phyloP scores from a whole-genome alignment of 495 filamentous ascomycete genomes.

The Lophiotrema nucula region DNA sequence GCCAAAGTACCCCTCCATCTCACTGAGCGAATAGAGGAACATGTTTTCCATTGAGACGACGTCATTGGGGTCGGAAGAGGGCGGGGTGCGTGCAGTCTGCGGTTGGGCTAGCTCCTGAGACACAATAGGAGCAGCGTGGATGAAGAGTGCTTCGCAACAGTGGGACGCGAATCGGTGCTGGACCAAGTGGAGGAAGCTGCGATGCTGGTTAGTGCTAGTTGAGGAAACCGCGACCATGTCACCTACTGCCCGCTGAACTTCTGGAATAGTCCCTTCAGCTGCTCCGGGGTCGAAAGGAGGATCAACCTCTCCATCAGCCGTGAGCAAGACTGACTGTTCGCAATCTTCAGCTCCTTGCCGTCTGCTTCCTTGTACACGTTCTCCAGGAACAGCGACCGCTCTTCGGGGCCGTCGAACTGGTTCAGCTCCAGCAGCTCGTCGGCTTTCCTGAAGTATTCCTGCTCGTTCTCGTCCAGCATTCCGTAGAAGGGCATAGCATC shows the following conservation, averaged over 20 bases:
- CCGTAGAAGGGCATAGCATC: constrained; percentile 73
- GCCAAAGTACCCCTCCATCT: constrained; percentile 79
- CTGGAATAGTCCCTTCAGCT: constrained; percentile 81
- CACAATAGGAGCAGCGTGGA: constrained; percentile 74
- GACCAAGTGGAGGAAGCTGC: constrained; percentile 74
- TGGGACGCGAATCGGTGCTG: constrained; percentile 96
- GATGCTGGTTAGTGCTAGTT: constrained; percentile 2
- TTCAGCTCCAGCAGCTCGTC: constrained; percentile 86
- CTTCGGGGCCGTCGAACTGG: constrained; percentile 74
- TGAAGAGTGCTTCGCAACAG: constrained; percentile 91
- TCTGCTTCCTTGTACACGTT: constrained; percentile 83
- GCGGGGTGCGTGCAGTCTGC: constrained; percentile 48
- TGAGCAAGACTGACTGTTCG: constrained; percentile 91
- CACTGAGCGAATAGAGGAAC: constrained; percentile 76
- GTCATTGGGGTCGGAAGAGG: constrained; percentile 38
- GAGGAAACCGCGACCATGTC: neutral
- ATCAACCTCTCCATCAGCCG: constrained; percentile 89
- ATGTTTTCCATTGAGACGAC: constrained; percentile 74
- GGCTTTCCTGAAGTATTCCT: constrained; percentile 88
- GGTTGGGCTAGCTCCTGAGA: constrained; percentile 62
- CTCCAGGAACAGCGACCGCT: constrained; percentile 73
- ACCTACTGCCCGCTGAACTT: constrained; percentile 77
- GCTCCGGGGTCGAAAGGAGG: constrained; percentile 69
- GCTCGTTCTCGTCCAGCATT: constrained; percentile 82
- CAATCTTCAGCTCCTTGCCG: constrained; percentile 93